These are phyloP conservation scores for Psilocybe cubensis DNA, from an alignment of 768 basidiomycete species.

Conservation along the genomic window DNA sequence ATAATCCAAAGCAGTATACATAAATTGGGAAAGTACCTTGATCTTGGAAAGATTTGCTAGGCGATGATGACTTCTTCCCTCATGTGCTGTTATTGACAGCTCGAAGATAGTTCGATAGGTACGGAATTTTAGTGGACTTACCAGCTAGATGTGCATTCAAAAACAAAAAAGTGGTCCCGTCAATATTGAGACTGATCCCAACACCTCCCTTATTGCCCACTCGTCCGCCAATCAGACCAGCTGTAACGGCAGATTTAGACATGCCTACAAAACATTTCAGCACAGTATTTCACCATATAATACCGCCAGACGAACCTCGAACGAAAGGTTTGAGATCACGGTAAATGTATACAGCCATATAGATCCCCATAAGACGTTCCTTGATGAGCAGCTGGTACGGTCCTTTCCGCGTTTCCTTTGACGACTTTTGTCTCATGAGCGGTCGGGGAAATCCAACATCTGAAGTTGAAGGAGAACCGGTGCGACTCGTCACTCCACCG, in stretches of 20 bases:
- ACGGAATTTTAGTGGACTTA: slow-evolving; percentile 26
- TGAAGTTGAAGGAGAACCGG: slow-evolving; percentile 38
- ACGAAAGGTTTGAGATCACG: slow-evolving; percentile 69
- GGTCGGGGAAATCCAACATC: slow-evolving; percentile 47
- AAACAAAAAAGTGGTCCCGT: slow-evolving; percentile 84
- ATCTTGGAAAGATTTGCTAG: slow-evolving; percentile 89
- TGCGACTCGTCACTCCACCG: slow-evolving; percentile 31
- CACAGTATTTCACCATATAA: neutral
- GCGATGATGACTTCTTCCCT: slow-evolving; percentile 75
- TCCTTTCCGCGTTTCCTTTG: slow-evolving; percentile 55
- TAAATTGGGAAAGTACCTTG: slow-evolving; percentile 52
- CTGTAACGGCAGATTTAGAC: slow-evolving; percentile 82
- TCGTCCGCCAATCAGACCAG: slow-evolving; percentile 88
- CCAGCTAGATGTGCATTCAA: slow-evolving; percentile 92
- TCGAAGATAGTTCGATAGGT: neutral
- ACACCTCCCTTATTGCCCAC: slow-evolving; percentile 94
- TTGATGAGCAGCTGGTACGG: slow-evolving; percentile 88
- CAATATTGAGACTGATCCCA: slow-evolving; percentile 85
- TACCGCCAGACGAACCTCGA: slow-evolving; percentile 42
- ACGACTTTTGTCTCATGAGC: slow-evolving; percentile 42
- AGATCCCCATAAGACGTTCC: slow-evolving; percentile 91
- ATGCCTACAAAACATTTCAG: slow-evolving; percentile 46
- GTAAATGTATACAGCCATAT: slow-evolving; percentile 76
- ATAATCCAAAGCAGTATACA: too few species aligned
- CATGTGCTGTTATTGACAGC: slow-evolving; percentile 57